Evolutionary conservation across 768 basidiomycete genomes (phyloP).

Genomic region (Gyrodon lividus): DNA sequence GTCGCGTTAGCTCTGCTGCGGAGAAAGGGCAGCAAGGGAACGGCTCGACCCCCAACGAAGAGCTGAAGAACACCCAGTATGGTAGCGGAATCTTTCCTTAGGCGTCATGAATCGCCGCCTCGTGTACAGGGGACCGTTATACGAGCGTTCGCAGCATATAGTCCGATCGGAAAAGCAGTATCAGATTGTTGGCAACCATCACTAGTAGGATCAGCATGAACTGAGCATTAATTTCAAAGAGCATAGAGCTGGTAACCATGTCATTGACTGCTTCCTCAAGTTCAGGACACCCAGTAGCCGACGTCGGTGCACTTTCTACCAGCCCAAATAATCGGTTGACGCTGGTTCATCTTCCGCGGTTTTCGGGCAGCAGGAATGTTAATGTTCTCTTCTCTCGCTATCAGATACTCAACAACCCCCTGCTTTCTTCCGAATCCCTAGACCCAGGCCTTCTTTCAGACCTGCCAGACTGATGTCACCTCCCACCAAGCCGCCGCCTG

Average conservation of each 20-base stretch:
- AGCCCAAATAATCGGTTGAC: not conserved
- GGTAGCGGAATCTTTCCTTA: not conserved
- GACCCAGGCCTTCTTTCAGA: not conserved
- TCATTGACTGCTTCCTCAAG: too few relatives aligned
- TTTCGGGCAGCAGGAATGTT: too few relatives aligned
- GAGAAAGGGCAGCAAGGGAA: not conserved
- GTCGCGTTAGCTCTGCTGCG: not conserved
- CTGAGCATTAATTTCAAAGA: too few relatives aligned
- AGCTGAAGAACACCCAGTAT: not conserved
- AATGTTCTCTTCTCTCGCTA: not conserved
- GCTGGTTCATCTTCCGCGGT: not conserved
- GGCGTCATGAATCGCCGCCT: not conserved
- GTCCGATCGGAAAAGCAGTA: not conserved
- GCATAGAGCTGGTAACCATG: too few relatives aligned
- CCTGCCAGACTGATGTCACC: not conserved
- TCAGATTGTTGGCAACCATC: not conserved
- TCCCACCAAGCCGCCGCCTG: constrained; percentile 1
- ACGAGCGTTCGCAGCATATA: too few relatives aligned
- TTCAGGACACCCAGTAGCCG: too few relatives aligned
- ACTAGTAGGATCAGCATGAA: too few relatives aligned
- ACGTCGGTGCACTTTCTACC: not conserved
- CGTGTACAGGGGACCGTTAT: not conserved
- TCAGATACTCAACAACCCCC: too few relatives aligned
- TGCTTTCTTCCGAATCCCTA: too few relatives aligned
- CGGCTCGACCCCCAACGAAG: not conserved